Evolutionary conservation across 2,329 filamentous ascomycete species (phyloP), one percentile per base, ranked within the genome.

Genomic region (Arthrocladium fulminans): DNA sequence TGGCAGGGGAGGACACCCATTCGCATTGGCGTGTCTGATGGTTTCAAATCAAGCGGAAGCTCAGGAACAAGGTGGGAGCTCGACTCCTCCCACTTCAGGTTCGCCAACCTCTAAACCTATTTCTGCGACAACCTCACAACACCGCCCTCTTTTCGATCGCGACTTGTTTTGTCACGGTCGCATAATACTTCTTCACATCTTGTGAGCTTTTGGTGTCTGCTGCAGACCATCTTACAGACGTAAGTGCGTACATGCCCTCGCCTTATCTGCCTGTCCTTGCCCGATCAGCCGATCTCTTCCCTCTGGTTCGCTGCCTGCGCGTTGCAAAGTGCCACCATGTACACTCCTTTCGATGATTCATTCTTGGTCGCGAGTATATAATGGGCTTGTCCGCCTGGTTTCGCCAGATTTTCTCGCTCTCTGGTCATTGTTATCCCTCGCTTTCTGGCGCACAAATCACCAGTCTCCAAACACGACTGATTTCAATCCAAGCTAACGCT

Each of bases 231-330:
- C 20, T 44, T 51, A 37, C 17, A 48, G 46, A 57, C 54, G 54
- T 58, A 58, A 32, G 56, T 54, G 34, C 29, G 49, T 39, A 51
- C 47, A 44, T 45, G 45, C 37, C 34, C 22, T 47, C 25, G 23
- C 37, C 49, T 50, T 49, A 55, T 54, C 51, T 37, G 27, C 29
- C 22, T 37, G 43, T 27, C 24, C 43, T 15, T 6, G n/a, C 23
- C 37, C 29, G 22, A 32, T 46, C 35, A 24, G 39, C 43, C 20
- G 30, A 24, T 38, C 27, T 9, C 23, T 10, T 41, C 25, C 45
- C 38, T 43, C 39, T 37, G 46, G 34, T 46, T 48, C 30, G 51
- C 20, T 58, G 56, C 54, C 54, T 56, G 40, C 47, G 38, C 32
- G 34, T 37, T 44, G 47, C 46, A 44, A 44, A 23, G 20, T 47